These are phyloP conservation scores for Volvariella volvacea DNA, from an alignment of 1,284 basidiomycete species.

Conservation along the genomic window DNA sequence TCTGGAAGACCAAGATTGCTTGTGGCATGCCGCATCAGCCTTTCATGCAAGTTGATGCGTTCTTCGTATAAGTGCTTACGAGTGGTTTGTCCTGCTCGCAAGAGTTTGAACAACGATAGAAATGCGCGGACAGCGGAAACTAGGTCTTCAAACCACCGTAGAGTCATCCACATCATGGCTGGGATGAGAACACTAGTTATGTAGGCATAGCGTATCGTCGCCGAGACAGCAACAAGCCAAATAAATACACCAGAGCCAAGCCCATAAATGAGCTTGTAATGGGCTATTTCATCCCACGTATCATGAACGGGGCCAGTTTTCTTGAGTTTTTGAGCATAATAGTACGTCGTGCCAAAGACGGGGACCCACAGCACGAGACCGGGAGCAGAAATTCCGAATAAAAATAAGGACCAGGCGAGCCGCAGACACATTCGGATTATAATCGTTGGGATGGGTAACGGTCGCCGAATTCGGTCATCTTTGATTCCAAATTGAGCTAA, in stretches of 20 bases:
- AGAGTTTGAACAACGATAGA: conserved; percentile 50
- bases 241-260: conserved; percentile 64
- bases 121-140: conserved; percentile 72
- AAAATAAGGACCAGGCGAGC: conserved; percentile 52
- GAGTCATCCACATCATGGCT: conserved; percentile 76
- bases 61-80: conserved; percentile 45
- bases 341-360: conserved; percentile 61
- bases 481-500: conserved; percentile 63
- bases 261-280: conserved; percentile 82
- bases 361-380: conserved; percentile 78
- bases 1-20: conserved; percentile 55
- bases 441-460: conserved; percentile 49
- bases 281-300: conserved; percentile 82
- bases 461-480: conserved; percentile 73
- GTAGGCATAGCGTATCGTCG: conserved; percentile 27
- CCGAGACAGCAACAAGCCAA: conserved; percentile 40
- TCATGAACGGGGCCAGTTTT: conserved; percentile 75
- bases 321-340: conserved; percentile 63
- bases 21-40: conserved; percentile 61
- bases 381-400: conserved; percentile 70
- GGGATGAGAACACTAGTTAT: conserved; percentile 58
- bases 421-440: conserved; percentile 61
- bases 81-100: conserved; percentile 53
- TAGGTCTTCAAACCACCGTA: conserved; percentile 83
- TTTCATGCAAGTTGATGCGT: conserved; percentile 49